Evolutionary conservation across 257 asterid genomes (phyloP).

Genomic region (Scutellaria minor): DNA sequence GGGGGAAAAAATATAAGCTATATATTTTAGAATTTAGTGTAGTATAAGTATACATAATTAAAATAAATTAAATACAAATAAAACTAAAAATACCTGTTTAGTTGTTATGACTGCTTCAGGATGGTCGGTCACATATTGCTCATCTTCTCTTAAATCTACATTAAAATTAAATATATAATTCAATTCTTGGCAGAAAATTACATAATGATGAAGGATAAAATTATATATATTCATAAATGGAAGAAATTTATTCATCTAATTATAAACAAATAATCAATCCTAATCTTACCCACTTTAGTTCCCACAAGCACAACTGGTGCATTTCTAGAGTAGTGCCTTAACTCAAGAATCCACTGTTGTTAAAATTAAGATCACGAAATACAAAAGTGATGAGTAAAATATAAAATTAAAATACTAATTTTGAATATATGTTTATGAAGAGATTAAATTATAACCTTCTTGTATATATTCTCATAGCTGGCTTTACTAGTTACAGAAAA

Average conservation of each 20-base stretch:
- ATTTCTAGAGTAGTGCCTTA: conserved; percentile 70
- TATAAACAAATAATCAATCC: neutral
- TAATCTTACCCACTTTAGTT: conserved; percentile 65
- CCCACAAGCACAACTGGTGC: conserved; percentile 82
- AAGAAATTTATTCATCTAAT: neutral
- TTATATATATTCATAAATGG: neutral
- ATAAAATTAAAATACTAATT: no score
- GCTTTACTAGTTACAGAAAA: conserved; percentile 80
- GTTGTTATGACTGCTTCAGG: conserved; percentile 58
- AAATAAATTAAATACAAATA: no score
- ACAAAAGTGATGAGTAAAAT: neutral
- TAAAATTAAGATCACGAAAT: neutral
- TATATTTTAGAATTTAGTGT: no score
- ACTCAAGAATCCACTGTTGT: conserved; percentile 76
- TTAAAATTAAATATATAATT: neutral
- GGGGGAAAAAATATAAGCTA: no score
- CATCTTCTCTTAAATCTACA: conserved; percentile 76
- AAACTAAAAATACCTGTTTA: conserved; percentile 50
- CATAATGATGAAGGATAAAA: no score
- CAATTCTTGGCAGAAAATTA: neutral
- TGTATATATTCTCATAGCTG: conserved; percentile 75
- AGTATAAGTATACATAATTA: no score
- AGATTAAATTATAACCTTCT: conserved; percentile 49
- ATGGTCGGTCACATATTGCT: conserved; percentile 64
- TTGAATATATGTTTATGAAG: neutral